phyloP scores from a whole-genome alignment of 192 early-diverging fungal genomes.

The Phycomyces blakesleeanus region DNA sequence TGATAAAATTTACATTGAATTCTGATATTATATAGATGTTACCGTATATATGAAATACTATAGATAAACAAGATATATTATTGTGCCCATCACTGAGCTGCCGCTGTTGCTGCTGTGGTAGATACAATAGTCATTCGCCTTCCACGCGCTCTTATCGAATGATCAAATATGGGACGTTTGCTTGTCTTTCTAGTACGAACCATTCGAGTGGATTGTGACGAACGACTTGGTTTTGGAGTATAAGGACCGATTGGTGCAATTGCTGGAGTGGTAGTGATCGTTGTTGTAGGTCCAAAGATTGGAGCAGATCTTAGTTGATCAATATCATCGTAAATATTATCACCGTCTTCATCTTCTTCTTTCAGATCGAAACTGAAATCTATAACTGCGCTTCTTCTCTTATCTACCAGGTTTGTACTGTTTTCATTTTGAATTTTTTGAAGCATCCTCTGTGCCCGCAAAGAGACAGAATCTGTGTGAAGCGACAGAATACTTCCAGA shows the following conservation, averaged over 20 bases:
- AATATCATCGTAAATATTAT: neutral
- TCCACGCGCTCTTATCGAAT: slow-evolving; percentile 8
- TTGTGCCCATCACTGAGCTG: neutral
- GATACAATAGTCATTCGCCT: slow-evolving; percentile 8
- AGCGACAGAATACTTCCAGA: slow-evolving; percentile 18
- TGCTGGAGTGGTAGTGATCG: slow-evolving; percentile 1
- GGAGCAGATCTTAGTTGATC: slow-evolving; percentile 6
- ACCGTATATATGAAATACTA: neutral
- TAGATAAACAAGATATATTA: neutral
- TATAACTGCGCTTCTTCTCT: slow-evolving; percentile 1
- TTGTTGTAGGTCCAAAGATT: neutral
- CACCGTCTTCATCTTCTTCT: slow-evolving; percentile 16
- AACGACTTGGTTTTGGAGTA: neutral
- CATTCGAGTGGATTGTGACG: slow-evolving; percentile 11
- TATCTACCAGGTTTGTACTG: neutral
- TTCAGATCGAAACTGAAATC: neutral
- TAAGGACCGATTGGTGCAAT: neutral
- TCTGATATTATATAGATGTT: neutral
- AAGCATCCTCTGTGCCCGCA: slow-evolving; percentile 23
- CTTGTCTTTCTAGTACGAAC: slow-evolving; percentile 25
- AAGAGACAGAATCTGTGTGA: slow-evolving; percentile 24
- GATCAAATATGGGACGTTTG: slow-evolving; percentile 26
- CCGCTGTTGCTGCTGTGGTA: neutral
- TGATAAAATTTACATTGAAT: slow-evolving; percentile 4
- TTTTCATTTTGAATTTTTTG: slow-evolving; percentile 22